Evolutionary conservation across 495 filamentous ascomycete species (phyloP).

Genomic region (Penicillium herquei): DNA sequence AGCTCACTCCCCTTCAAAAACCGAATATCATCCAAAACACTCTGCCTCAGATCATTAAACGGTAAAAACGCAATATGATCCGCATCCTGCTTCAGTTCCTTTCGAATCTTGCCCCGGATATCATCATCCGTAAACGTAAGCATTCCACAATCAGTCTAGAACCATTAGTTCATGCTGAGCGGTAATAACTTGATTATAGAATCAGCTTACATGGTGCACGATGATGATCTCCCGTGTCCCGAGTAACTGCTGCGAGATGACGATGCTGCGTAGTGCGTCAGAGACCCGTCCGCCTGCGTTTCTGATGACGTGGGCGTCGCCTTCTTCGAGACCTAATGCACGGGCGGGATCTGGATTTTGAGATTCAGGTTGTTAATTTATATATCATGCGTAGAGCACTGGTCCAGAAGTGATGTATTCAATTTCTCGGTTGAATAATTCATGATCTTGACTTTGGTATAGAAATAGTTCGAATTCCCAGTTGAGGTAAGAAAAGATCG

Average conservation of each 20-base stretch:
- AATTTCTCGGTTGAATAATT: neutral
- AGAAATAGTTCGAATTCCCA: no score
- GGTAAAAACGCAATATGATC: conserved; percentile 57
- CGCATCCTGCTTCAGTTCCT: conserved; percentile 55
- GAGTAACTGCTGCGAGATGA: conserved; percentile 79
- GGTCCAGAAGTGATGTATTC: no score
- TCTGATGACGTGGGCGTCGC: conserved; percentile 79
- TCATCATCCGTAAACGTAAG: conserved; percentile 70
- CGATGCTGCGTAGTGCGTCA: conserved; percentile 70
- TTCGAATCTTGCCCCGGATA: conserved; percentile 53
- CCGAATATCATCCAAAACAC: conserved; percentile 64
- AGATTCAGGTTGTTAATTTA: neutral
- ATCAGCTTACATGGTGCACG: conserved; percentile 61
- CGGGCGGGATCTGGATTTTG: conserved; percentile 51
- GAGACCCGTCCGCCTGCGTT: conserved; percentile 66
- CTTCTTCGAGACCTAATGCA: conserved; percentile 72
- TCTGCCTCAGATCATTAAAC: conserved; percentile 61
- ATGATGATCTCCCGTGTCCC: conserved; percentile 76
- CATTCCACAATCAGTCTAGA: conserved; percentile 71
- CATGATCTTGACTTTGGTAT: neutral
- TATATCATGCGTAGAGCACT: neutral
- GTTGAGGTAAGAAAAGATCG: neutral
- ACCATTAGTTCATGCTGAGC: neutral
- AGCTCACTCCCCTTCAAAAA: conserved; percentile 58
- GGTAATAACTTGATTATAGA: conserved; percentile 14